These are phyloP conservation scores for Geotrichum bryndzae DNA, from an alignment of 1,139 yeast species.

Conservation along the genomic window DNA sequence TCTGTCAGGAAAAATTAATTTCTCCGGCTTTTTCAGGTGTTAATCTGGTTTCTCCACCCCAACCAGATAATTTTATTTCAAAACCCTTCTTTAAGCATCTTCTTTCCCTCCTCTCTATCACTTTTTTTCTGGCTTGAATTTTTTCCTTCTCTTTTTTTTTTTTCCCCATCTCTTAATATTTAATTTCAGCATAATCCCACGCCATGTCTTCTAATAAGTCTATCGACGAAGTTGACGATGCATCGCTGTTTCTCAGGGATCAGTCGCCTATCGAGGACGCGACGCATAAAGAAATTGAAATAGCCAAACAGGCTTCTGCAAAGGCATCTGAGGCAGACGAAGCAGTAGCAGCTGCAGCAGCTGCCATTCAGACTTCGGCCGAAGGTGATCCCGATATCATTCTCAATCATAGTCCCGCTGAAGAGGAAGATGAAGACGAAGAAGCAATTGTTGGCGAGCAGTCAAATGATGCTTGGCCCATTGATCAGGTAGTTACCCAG, in stretches of 20 bases:
- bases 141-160: neutral
- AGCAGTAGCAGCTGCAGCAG: constrained; percentile 16
- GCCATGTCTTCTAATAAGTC: neutral
- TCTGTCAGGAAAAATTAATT: constrained; percentile 8
- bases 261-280: constrained; percentile 5
- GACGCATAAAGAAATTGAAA: neutral
- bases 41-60: neutral
- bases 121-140: neutral
- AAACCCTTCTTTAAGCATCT: neutral
- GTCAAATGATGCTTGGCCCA: constrained; percentile 12
- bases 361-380: constrained; percentile 5
- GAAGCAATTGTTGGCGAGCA: neutral
- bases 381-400: neutral
- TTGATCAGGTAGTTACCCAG: constrained; percentile 7
- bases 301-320: neutral
- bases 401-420: neutral
- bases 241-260: constrained; percentile 4
- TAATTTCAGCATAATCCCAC: neutral
- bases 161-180: neutral
- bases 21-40: neutral
- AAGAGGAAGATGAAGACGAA: neutral
- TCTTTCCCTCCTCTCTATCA: neutral
- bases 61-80: neutral
- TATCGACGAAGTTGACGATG: constrained; percentile 2
- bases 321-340: constrained; percentile 8